These are phyloP conservation scores for Coemansia pectinata DNA, from an alignment of 192 early-diverging fungal species.

Conservation along the genomic window DNA sequence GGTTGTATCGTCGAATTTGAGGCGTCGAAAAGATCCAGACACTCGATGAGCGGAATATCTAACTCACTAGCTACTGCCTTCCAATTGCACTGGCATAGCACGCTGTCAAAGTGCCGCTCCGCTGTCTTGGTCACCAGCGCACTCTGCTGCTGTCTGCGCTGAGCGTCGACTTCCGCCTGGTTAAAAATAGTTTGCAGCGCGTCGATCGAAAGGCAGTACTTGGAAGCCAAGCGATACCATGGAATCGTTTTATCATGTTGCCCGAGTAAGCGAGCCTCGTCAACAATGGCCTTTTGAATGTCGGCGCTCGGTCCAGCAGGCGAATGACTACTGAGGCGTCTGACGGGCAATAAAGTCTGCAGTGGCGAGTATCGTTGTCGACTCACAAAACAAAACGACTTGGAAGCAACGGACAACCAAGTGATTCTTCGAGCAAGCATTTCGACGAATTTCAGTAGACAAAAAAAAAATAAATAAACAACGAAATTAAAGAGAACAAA, in stretches of 20 bases:
- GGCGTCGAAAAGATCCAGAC: not conserved
- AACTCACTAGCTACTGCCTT: not conserved
- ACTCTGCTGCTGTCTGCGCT: not conserved
- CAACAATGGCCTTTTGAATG: not conserved
- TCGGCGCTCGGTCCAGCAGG: not conserved
- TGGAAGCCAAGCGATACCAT: not conserved
- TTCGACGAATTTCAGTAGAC: not conserved
- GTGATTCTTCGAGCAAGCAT: not conserved
- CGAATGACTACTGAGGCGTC: not conserved
- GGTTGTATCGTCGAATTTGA: not conserved
- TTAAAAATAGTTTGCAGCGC: not conserved
- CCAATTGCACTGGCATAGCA: not conserved
- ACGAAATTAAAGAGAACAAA: too few relatives aligned
- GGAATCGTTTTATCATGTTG: not conserved
- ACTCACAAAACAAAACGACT: not conserved
- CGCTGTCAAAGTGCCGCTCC: not conserved
- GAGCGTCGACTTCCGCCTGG: not conserved
- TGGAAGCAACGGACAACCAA: not conserved
- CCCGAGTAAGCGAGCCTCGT: not conserved
- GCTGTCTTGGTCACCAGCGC: not conserved
- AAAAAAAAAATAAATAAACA: not conserved
- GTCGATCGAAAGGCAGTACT: not conserved
- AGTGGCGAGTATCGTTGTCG: not conserved
- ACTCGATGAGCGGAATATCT: not conserved
- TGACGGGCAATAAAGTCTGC: not conserved